Base-by-base conservation (phyloP, 2,329 filamentous ascomycete species). In the Cordyceps javanica region DNA sequence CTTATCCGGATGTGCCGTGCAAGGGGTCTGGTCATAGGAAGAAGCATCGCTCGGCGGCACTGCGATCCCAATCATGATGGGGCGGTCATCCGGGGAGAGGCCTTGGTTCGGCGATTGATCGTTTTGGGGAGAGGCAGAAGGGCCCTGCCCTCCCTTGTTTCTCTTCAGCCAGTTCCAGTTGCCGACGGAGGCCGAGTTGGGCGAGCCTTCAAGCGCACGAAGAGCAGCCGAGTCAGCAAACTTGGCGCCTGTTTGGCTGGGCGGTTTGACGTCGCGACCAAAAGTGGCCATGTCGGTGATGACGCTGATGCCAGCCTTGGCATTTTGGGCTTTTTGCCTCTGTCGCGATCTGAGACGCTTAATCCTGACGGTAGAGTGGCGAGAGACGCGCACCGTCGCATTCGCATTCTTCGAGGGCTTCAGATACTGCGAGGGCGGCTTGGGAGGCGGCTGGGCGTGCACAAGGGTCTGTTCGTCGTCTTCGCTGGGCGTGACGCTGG, bases 51-150 rank as follows among this genome's bases (percentile, higher is more conserved):
- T 68, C 14, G 82, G 80, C 2, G 87, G 82, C 46, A 90, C 74
- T 14, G 82, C 80, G 52, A 91, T 83, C 13, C 87, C 87, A 62
- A 90, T 91, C 42, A 88, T 79, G 59, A 91, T 91, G 1, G 85
- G 85, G n/a, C 83, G 78, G 64, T 88, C 84, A 59, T 80, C 82
- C 0, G 88, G 87, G 14, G 87, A 89, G 4, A 89, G 75, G 60
- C 84, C 82, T 11, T 69, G 67, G 6, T 67, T 67, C 25, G 66
- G 55, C 60, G 64, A 61, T 60, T 66, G 60, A 48, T 64, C 56
- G 25, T 64, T 62, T 14, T 68, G 67, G 10, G 69, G 64, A 3
- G 65, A 64, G 14, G 65, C 62, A 13, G 61, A 62, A 16, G 66
- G 68, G 39, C 62, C 71, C 38, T 65, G 65, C 9, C 62, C n/a